A percentile compares a stretch with the other conserved stretches of the same genome.
These are phyloP conservation scores for Blastocystis sp. DNA, from an alignment of 352 stramenopile genomes.

Conservation along the genomic window DNA sequence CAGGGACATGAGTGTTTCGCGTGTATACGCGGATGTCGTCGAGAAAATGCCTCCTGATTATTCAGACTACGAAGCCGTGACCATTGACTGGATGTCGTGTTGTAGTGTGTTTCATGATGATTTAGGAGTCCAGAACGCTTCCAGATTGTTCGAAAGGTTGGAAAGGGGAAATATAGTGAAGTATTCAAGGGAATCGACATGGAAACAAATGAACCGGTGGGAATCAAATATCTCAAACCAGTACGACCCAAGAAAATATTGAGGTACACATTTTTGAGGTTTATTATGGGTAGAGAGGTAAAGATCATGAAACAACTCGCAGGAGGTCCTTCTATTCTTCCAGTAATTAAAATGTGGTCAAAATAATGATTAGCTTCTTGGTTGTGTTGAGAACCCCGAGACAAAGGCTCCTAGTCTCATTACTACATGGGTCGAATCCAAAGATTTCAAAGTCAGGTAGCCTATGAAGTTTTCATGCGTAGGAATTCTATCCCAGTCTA, in stretches of 20 bases:
- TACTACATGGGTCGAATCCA: conserved; percentile 93
- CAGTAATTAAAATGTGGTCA: conserved; percentile 70
- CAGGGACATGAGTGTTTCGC: neutral
- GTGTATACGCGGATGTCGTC: conserved; percentile 26
- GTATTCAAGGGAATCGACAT: conserved; percentile 91
- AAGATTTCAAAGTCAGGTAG: conserved; percentile 75
- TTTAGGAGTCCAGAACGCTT: conserved; percentile 75
- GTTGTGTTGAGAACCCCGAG: conserved; percentile 82
- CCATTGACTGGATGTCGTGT: neutral
- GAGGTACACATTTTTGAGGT: conserved; percentile 62
- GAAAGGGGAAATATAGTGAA: conserved; percentile 95
- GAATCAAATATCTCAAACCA: conserved; percentile 97
- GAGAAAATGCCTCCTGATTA: conserved; percentile 13
- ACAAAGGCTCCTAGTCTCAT: conserved; percentile 94
- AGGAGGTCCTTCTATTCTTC: conserved; percentile 93
- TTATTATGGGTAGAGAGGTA: conserved; percentile 74
- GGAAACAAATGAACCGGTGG: conserved; percentile 87
- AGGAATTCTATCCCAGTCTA: conserved; percentile 6
- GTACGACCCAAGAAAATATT: conserved; percentile 99
- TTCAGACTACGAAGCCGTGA: neutral
- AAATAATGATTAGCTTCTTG: neutral
- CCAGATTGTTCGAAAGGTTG: conserved; percentile 96
- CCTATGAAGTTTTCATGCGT: conserved; percentile 90
- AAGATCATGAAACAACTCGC: conserved; percentile 98
- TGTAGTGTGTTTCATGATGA: neutral